A percentile compares a stretch with the other conserved stretches of the same genome.
phyloP scores from a whole-genome alignment of 1,284 basidiomycete genomes.

The Marasmius sp. region DNA sequence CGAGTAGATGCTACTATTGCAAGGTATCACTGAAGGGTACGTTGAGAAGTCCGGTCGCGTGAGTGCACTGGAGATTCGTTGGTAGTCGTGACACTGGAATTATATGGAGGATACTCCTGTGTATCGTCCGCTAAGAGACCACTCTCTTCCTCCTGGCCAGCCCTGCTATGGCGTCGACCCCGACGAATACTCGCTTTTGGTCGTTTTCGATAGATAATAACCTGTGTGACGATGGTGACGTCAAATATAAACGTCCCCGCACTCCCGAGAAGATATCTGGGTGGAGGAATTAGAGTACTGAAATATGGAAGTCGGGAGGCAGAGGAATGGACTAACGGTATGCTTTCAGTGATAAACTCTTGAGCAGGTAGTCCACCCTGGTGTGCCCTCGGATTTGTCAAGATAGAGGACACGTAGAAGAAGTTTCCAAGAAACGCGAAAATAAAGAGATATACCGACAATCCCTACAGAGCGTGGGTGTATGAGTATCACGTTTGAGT shows the following conservation, averaged over 20 bases:
- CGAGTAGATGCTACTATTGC: too few relatives aligned
- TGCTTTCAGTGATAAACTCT: conserved; percentile 66
- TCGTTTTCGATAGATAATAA: conserved; percentile 47
- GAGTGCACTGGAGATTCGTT: conserved; percentile 7
- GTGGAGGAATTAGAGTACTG: conserved; percentile 6
- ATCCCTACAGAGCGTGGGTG: conserved; percentile 48
- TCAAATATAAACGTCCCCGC: conserved; percentile 90
- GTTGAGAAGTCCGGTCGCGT: conserved; percentile 9
- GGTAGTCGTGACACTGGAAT: not conserved
- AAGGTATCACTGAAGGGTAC: not conserved
- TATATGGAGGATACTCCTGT: conserved; percentile 1
- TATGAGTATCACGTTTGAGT: conserved; percentile 5
- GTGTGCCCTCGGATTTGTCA: conserved; percentile 60
- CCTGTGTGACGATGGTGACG: conserved; percentile 71
- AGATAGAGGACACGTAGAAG: conserved; percentile 86
- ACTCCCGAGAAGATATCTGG: conserved; percentile 82
- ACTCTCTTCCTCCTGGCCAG: conserved; percentile 12
- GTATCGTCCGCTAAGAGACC: conserved; percentile 13
- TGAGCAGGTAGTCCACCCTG: conserved; percentile 55
- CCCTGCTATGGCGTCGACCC: conserved; percentile 24
- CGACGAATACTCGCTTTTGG: conserved; percentile 24
- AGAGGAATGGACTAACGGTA: conserved; percentile 59
- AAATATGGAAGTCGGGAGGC: conserved; percentile 1
- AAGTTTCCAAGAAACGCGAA: conserved; percentile 90
- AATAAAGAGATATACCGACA: conserved; percentile 90